A percentile compares a stretch with the other conserved stretches of the same genome.
Conservation (phyloP, 805 yeast species). For the Maudiozyma barnettii region DNA sequence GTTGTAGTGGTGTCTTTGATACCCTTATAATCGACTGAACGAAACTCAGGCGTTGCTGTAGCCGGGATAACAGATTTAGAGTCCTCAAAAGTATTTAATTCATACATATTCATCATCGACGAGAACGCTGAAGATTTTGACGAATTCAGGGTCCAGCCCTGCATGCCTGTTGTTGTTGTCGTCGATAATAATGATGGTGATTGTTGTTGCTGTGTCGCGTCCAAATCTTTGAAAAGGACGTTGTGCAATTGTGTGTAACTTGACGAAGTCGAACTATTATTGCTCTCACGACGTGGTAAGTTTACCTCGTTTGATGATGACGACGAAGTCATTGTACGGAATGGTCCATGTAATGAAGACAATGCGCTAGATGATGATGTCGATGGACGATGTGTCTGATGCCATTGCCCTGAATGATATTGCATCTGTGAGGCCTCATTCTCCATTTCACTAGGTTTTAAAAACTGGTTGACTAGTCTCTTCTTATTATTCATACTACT, state of each 20-base stretch:
- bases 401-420: background rate
- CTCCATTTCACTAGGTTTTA: constrained; percentile 1
- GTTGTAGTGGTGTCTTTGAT: background rate
- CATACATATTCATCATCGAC: background rate
- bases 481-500: background rate
- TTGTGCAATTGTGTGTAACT: constrained; percentile 1
- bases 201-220: background rate
- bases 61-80: too few species aligned
- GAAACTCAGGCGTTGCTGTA: background rate
- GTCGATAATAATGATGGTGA: too few species aligned
- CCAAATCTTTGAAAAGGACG: constrained; percentile 4
- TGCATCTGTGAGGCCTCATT: background rate
- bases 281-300: background rate
- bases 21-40: background rate
- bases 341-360: background rate
- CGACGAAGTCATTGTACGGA: background rate
- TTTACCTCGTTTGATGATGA: background rate
- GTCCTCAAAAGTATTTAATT: too few species aligned
- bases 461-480: constrained; percentile 7
- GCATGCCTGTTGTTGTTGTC: background rate
- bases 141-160: background rate
- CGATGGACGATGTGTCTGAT: background rate
- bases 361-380: background rate
- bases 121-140: background rate
- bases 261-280: background rate